Evolutionary conservation across 176 grass and related monocot species (phyloP), one percentile per base, ranked within the genome.

Genomic region (Canna indica): DNA sequence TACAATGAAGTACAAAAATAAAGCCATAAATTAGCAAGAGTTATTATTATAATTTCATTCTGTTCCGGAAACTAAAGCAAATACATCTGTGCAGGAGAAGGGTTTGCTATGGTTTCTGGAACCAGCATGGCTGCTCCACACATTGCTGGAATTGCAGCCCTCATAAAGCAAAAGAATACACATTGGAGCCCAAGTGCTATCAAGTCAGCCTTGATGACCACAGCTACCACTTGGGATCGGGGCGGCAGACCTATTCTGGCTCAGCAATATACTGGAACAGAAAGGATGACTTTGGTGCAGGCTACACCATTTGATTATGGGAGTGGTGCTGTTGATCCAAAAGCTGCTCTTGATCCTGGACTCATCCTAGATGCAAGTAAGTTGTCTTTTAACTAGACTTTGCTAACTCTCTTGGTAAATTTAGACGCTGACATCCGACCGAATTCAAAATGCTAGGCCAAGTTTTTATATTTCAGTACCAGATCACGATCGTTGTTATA

Each of bases 71-170:
- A 44, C 8, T 39, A 39, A 39, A 4, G 8, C 8, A 39, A 10
- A 11, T 44, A 44, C 7, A 17, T 2, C 42, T 70, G 68, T 68
- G 13, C 27, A 99, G 94, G 94, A 59, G 94, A 99, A 77, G 89
- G 90, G 47, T 99, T 93, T 82, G 94, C 94, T 53, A 93, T 99
- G 94, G 70, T 99, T 74, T 99, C 94, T 78, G 94, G 94, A 81
- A 99, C 94, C n/a, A 99, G 94, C 72, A 99, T 99, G 89, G 94
- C 94, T 73, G 90, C 94, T 77, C 94, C 94, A 1, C 94, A 99
- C 72, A 99, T 99, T 67, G 72, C 89, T 63, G 89, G 94, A 50
- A 99, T 99, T 77, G 94, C 94, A 6, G 94, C 94, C 26, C 86
- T 99, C 68, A 85, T 99, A 83, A 99, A 90, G 78, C 94, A 93